Conservation (phyloP, 2,329 filamentous ascomycete species). For the Aspergillus tamarii region DNA sequence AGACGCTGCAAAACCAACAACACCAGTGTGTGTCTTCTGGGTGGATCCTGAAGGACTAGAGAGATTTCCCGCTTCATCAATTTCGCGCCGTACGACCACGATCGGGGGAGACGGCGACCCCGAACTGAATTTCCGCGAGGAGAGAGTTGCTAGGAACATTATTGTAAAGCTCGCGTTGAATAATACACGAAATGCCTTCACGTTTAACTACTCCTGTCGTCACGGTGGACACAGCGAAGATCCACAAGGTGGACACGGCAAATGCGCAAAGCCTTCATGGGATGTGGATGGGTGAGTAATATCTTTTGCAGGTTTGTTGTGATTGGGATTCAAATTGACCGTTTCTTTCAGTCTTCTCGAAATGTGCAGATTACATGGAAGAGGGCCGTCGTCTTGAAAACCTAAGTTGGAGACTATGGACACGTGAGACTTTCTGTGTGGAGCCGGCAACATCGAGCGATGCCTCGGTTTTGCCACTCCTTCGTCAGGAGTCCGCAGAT, state of each 20-base stretch:
- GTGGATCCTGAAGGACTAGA: conserved; percentile 20
- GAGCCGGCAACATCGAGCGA: conserved; percentile 61
- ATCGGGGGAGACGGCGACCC: conserved; percentile 49
- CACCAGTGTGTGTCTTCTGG: conserved; percentile 11
- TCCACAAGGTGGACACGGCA: conserved; percentile 91
- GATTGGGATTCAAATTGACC: conserved; percentile 27
- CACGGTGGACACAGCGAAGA: conserved; percentile 86
- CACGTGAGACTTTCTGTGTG: conserved; percentile 88
- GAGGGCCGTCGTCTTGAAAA: conserved; percentile 93
- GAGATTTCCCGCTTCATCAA: conserved; percentile 24
- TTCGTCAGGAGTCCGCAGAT: conserved; percentile 51
- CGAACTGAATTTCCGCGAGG: conserved; percentile 28
- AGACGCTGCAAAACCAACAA: conserved; percentile 20
- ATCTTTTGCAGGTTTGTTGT: conserved; percentile 3
- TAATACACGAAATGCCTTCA: conserved; percentile 70
- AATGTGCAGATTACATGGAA: conserved; percentile 90
- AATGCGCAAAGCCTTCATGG: conserved; percentile 92
- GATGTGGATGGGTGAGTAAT: conserved; percentile 88
- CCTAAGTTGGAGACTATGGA: conserved; percentile 94
- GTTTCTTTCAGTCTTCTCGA: conserved; percentile 74
- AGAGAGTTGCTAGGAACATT: conserved; percentile 3
- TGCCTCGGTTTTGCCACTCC: conserved; percentile 53
- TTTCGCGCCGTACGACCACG: conserved; percentile 46
- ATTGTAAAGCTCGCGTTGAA: conserved; percentile 18
- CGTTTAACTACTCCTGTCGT: conserved; percentile 82